These are phyloP conservation scores for Friedmanniomyces endolithicus DNA, from an alignment of 495 filamentous ascomycete species.

Conservation along the genomic window DNA sequence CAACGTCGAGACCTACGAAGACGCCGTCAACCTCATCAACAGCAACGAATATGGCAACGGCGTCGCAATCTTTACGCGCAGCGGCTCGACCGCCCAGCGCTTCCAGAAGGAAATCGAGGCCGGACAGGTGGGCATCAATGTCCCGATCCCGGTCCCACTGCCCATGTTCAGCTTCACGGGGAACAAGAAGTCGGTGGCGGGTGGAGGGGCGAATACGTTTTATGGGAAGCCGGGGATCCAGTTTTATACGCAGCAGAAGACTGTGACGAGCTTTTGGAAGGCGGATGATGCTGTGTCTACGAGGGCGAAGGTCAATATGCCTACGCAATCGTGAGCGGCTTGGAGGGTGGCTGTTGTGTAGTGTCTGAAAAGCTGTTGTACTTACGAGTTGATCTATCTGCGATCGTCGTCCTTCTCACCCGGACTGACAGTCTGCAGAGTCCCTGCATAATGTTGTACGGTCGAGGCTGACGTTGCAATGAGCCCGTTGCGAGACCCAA, in stretches of 20 bases:
- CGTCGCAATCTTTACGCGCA: conserved; percentile 55
- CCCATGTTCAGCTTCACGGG: conserved; percentile 98
- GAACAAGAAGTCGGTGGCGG: conserved; percentile 93
- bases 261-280: conserved; percentile 85
- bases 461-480: too few species aligned
- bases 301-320: conserved; percentile 84
- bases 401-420: too few species aligned
- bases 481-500: too few species aligned
- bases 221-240: conserved; percentile 84
- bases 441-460: too few species aligned
- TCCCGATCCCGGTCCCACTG: conserved; percentile 59
- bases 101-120: conserved; percentile 68
- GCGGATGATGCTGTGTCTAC: conserved; percentile 68
- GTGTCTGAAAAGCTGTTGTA: too few species aligned
- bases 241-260: conserved; percentile 97
- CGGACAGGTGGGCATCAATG: conserved; percentile 70
- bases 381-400: too few species aligned
- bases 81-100: conserved; percentile 45
- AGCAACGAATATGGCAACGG: conserved; percentile 61
- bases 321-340: conserved; percentile 48
- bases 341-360: not conserved
- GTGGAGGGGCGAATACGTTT: conserved; percentile 86
- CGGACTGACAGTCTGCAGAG: too few species aligned
- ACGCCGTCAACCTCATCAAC: conserved; percentile 55
- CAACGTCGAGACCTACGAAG: conserved; percentile 72